These are phyloP conservation scores for Diaporthe citrichinensis DNA, from an alignment of 2,329 filamentous ascomycete genomes.

Conservation along the genomic window DNA sequence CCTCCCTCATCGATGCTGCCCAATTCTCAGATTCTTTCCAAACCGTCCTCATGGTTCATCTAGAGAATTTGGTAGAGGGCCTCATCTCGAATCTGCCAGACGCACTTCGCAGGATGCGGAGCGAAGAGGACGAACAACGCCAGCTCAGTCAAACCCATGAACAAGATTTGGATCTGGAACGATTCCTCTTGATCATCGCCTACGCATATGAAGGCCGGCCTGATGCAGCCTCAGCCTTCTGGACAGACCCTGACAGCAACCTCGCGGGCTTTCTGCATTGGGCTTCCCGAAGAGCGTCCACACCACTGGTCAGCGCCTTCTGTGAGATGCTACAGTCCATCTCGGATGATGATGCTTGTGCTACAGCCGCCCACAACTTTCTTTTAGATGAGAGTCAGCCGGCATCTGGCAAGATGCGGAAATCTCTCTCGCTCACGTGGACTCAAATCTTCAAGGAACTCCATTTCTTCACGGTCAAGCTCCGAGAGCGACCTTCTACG, in stretches of 20 bases:
- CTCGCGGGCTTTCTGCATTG: constrained; percentile 95
- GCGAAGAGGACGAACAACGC: constrained; percentile 91
- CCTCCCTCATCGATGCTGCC: constrained; percentile 73
- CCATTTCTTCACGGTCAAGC: constrained; percentile 83
- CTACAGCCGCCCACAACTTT: constrained; percentile 88
- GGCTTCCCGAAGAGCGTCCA: constrained; percentile 95
- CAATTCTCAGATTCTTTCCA: constrained; percentile 82
- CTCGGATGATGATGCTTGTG: constrained; percentile 85
- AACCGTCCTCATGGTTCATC: constrained; percentile 79
- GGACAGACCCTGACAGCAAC: constrained; percentile 93
- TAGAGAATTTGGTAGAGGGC: constrained; percentile 90
- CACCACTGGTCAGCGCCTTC: constrained; percentile 95
- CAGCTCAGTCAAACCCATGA: constrained; percentile 75
- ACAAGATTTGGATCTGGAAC: constrained; percentile 83
- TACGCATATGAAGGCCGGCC: constrained; percentile 90
- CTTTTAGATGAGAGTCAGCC: constrained; percentile 86
- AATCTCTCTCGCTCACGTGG: constrained; percentile 91
- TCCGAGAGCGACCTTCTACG: constrained; percentile 78
- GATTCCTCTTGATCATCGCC: constrained; percentile 92
- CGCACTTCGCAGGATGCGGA: constrained; percentile 85
- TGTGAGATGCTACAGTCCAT: constrained; percentile 96
- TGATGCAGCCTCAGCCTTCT: constrained; percentile 89
- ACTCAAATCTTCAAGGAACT: constrained; percentile 92
- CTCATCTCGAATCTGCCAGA: constrained; percentile 98
- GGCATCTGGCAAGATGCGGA: constrained; percentile 82